Evolutionary conservation across 2,329 filamentous ascomycete species (phyloP), one percentile per base, ranked within the genome.

Genomic region (Trichoderma pleuroti): DNA sequence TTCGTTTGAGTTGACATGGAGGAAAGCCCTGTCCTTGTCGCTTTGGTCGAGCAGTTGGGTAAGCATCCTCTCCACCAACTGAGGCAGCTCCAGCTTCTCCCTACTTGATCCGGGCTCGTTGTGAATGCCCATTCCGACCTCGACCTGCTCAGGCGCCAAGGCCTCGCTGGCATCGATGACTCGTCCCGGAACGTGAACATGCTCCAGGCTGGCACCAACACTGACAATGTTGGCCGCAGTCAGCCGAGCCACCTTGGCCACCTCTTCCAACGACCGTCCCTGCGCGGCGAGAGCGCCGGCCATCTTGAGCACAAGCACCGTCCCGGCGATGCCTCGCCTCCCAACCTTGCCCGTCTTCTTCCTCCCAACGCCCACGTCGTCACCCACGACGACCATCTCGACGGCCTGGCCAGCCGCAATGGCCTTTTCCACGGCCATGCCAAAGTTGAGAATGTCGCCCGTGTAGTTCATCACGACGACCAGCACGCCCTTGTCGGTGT

Each of bases 401-500:
- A 93, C 92, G 21, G 89, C 82, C 28, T 93, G 81, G 0, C 93
- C 94, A 0, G 89, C 88, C 1, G 93, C 93, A 71, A 92, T 91
- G 18, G 94, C 94, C 83, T 97, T 97, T 81, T 98, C 95, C 10
- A 96, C 93, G 0, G 91, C 94, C 87, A 98, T 91, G 69, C 94
- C 94, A 78, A 98, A 98, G 82, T 97, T 97, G 75, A 98, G 86
- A 68, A 97, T 88, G 79, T 94, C 92, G 46, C 92, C 92, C 1
- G 93, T 97, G 81, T 97, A 97, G 80, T 98, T 98, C 93, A 97
- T 97, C 34, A 97, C 92, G 7, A 94, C 91, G n/a, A 97, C 92
- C 52, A 98, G 80, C 1, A 97, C 92, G 28, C 94, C 95, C 72
- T 88, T 87, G 57, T 87, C 85, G 4, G 87, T 86, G 72, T 92